Evolutionary conservation across 768 basidiomycete genomes (phyloP), one percentile per base, ranked within the genome.

Genomic region (Nevesoporus exiguus): DNA sequence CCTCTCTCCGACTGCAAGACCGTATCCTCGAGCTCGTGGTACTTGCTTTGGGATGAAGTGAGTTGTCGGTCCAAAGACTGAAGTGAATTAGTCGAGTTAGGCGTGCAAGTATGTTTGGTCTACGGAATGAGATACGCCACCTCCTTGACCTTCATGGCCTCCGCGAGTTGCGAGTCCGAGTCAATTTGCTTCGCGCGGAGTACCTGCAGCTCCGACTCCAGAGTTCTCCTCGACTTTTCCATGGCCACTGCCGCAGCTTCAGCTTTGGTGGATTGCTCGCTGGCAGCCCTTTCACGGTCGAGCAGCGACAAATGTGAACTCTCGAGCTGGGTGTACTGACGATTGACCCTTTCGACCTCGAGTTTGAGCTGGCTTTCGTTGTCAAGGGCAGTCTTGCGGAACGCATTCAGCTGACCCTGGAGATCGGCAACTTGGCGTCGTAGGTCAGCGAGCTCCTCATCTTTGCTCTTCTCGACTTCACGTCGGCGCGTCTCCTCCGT

Each of bases 401-500:
- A 78, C 15, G 85, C 81, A 31, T 78, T 76, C 15, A 94, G 76
- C 31, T 92, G 86, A 40, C 81, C 74, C 42, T 89, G 86, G 29
- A 91, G 71, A 37, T 78, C 76, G 19, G 67, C 64, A 21, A 81
- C 80, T 62, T 92, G 85, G 10, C 66, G 64, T 21, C 94, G 85
- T 7, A 99, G 76, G 29, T 84, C 78, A 0, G 72, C 68, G 11
- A 98, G 82, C 69, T 99, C 96, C 42, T 82, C 77, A 59, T 98
- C 94, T 62, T 86, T 91, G 71, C 88, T 88, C 70, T 85, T 86
- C 67, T 93, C 91, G 0, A 85, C 92, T 65, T 97, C 90, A 31
- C 79, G 80, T 17, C 90, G 82, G 29, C 86, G 85, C 9, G 82
- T 87, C 63, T 93, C 94, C 68, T 98, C 94, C 24, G 84, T 86